These are phyloP conservation scores for Elaeagnus macrophylla DNA, from an alignment of 306 rosid genomes.

Conservation along the genomic window DNA sequence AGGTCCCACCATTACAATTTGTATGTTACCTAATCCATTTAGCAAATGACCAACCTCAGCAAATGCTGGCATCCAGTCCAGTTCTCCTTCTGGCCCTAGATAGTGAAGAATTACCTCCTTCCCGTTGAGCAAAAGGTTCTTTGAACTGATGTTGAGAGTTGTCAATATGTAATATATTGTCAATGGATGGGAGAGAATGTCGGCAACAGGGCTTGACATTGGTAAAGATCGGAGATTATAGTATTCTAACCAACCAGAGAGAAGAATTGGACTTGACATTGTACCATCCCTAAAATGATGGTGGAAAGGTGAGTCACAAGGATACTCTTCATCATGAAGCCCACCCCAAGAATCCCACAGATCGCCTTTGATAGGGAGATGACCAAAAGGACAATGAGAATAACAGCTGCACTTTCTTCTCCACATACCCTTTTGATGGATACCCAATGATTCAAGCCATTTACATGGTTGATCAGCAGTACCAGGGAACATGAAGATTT, in stretches of 20 bases:
- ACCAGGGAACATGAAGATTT: constrained; percentile 43
- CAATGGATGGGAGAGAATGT: constrained; percentile 51
- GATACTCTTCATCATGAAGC: constrained; percentile 42
- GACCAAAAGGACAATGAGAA: constrained; percentile 51
- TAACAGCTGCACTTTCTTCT: constrained; percentile 53
- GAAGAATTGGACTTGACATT: constrained; percentile 32
- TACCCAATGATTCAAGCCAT: constrained; percentile 53
- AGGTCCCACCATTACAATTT: constrained; percentile 39
- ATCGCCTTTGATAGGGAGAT: constrained; percentile 50
- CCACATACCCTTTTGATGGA: constrained; percentile 64
- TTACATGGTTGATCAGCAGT: constrained; percentile 55
- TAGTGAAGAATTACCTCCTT: constrained; percentile 55
- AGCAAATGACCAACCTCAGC: constrained; percentile 56
- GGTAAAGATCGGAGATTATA: constrained; percentile 55
- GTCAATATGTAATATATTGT: constrained; percentile 49
- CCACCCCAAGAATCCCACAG: constrained; percentile 55
- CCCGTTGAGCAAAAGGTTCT: constrained; percentile 49
- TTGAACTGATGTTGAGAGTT: constrained; percentile 44
- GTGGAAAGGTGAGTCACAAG: constrained; percentile 46
- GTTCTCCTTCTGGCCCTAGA: constrained; percentile 58
- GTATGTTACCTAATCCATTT: constrained; percentile 47
- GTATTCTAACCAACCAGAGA: constrained; percentile 58
- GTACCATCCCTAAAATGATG: constrained; percentile 23
- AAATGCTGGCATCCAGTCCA: constrained; percentile 63
- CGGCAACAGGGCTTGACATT: constrained; percentile 43